These are phyloP conservation scores for Rhynchosporium agropyri DNA, from an alignment of 2,329 filamentous ascomycete species.

Conservation along the genomic window DNA sequence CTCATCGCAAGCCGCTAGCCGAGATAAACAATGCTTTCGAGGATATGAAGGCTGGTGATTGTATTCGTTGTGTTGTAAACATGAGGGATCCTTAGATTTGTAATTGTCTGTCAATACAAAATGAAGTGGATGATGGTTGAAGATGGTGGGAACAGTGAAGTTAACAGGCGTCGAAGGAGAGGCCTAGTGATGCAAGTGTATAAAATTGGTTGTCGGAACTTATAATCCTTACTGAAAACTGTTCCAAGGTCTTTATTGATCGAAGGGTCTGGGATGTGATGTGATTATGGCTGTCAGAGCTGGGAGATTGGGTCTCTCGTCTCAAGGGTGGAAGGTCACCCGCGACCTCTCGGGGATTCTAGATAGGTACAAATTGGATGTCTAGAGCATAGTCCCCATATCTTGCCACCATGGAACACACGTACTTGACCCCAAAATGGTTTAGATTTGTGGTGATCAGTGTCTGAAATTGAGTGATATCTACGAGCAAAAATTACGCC, in stretches of 20 bases:
- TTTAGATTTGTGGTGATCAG: neutral
- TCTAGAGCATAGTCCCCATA: too few relatives aligned
- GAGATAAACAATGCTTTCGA: slow-evolving; percentile 91
- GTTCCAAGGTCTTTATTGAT: too few relatives aligned
- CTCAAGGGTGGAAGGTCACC: too few relatives aligned
- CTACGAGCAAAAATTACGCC: slow-evolving; percentile 24
- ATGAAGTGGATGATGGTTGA: neutral
- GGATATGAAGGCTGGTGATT: slow-evolving; percentile 94
- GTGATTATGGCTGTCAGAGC: too few relatives aligned
- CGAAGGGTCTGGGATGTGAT: too few relatives aligned
- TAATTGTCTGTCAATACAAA: neutral
- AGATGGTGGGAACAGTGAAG: neutral
- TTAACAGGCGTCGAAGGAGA: neutral
- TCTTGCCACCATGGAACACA: too few relatives aligned
- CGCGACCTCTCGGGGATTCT: too few relatives aligned
- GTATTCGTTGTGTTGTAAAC: slow-evolving; percentile 89
- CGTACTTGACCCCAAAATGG: neutral
- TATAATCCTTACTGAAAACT: neutral
- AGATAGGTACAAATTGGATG: too few relatives aligned
- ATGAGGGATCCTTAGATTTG: slow-evolving; percentile 46
- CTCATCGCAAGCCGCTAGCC: slow-evolving; percentile 80
- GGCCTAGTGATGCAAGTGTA: neutral
- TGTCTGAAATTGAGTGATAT: slow-evolving; percentile 10
- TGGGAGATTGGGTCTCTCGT: too few relatives aligned
- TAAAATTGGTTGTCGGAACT: neutral